These are phyloP conservation scores for Trichomonascaceae sp. DNA, from an alignment of 1,139 yeast species.

Conservation along the genomic window DNA sequence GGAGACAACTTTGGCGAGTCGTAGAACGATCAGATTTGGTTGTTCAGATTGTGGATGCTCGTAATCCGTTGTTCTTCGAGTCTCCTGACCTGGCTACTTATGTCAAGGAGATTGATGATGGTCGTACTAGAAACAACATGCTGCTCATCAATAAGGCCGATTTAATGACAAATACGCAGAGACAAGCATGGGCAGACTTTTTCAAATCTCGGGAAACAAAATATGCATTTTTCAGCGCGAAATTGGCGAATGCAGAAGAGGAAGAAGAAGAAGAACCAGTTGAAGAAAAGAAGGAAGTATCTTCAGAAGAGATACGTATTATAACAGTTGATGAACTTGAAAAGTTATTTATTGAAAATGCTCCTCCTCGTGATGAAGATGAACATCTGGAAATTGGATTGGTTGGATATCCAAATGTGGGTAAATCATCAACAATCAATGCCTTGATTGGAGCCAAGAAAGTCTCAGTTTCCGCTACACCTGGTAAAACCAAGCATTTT, in stretches of 20 bases:
- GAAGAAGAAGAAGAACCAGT: constrained; percentile 17
- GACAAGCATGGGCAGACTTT: constrained; percentile 82
- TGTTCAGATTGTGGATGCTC: constrained; percentile 96
- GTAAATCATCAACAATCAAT: constrained; percentile 93
- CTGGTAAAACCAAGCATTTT: constrained; percentile 98
- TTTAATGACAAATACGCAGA: constrained; percentile 67
- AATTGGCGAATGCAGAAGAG: constrained; percentile 34
- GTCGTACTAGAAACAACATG: constrained; percentile 56
- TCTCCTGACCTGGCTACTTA: constrained; percentile 84
- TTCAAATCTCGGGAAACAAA: constrained; percentile 63
- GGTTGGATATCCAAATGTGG: constrained; percentile 90
- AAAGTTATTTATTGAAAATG: constrained; percentile 65
- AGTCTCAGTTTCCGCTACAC: constrained; percentile 96
- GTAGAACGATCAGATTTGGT: constrained; percentile 90
- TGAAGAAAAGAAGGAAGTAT: constrained; percentile 19
- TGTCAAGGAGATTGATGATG: constrained; percentile 63
- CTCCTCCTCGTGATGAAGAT: constrained; percentile 50
- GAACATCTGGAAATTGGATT: constrained; percentile 70
- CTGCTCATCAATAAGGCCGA: constrained; percentile 93
- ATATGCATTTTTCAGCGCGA: constrained; percentile 91
- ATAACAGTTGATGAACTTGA: constrained; percentile 82
- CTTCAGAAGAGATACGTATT: constrained; percentile 52
- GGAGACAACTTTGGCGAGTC: constrained; percentile 99
- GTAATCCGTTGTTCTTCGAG: constrained; percentile 87
- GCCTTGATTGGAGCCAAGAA: constrained; percentile 94